Evolutionary conservation across 202 grass and related monocot genomes (phyloP).

Genomic region (Bolboschoenoplectus hybrid): DNA sequence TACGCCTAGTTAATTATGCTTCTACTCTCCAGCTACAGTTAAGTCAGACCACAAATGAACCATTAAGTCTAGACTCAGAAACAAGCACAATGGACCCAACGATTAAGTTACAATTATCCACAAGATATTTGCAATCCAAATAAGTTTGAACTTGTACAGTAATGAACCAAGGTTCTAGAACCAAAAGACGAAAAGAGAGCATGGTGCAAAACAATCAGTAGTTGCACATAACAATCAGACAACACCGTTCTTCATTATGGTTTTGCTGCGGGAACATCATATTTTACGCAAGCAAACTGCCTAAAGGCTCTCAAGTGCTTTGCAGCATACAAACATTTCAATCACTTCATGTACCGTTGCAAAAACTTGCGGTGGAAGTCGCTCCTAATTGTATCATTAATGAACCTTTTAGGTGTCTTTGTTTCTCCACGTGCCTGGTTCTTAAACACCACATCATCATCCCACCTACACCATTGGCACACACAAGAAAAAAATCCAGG

Average conservation of each 20-base stretch:
- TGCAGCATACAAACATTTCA: neutral
- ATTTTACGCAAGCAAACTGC: conserved; percentile 29
- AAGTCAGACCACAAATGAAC: neutral
- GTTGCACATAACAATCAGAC: neutral
- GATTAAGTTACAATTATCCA: conserved; percentile 22
- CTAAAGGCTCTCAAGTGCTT: conserved; percentile 3
- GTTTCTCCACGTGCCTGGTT: conserved; percentile 84
- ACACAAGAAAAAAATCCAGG: neutral
- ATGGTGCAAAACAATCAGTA: neutral
- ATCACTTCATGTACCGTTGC: conserved; percentile 98
- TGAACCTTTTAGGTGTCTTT: conserved; percentile 85
- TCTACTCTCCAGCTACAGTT: neutral
- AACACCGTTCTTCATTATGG: neutral
- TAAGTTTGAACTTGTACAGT: neutral
- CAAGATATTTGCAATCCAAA: neutral
- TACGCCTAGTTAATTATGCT: neutral
- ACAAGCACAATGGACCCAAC: neutral
- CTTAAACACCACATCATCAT: conserved; percentile 95
- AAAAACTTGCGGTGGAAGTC: conserved; percentile 98
- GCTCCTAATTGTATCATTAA: conserved; percentile 96
- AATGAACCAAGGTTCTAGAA: conserved; percentile 4
- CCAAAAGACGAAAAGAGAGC: neutral
- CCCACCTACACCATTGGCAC: conserved; percentile 55
- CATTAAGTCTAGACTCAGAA: neutral
- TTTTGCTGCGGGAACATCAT: neutral